These are phyloP conservation scores for Neonothopanus nambi DNA, from an alignment of 1,284 basidiomycete genomes.

Conservation along the genomic window DNA sequence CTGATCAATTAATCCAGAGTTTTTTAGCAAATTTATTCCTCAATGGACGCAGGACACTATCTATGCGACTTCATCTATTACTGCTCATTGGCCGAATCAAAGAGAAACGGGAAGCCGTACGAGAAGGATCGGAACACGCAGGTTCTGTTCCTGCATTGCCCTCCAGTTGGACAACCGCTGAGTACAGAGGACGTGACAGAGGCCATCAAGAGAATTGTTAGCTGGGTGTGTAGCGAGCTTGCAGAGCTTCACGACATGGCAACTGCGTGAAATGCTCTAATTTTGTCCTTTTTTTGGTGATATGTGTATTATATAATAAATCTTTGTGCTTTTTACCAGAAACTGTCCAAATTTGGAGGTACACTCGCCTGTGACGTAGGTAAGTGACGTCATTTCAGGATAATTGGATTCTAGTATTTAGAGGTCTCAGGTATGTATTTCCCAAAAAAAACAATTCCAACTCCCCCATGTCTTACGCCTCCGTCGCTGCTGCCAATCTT, in stretches of 20 bases:
- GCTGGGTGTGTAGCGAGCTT: slow-evolving; percentile 51
- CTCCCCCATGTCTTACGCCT: slow-evolving; percentile 66
- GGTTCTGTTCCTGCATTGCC: slow-evolving; percentile 73
- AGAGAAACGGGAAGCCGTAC: slow-evolving; percentile 51
- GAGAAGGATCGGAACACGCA: slow-evolving; percentile 55
- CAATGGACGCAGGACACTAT: slow-evolving; percentile 76
- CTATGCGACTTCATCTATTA: slow-evolving; percentile 80
- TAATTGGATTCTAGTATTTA: too few relatives aligned
- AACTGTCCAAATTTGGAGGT: not conserved
- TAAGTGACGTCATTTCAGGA: too few relatives aligned
- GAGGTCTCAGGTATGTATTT: too few relatives aligned
- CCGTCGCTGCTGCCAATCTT: slow-evolving; percentile 58
- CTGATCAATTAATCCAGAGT: slow-evolving; percentile 14
- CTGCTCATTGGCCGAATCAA: slow-evolving; percentile 73
- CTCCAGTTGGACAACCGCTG: slow-evolving; percentile 62
- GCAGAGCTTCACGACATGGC: slow-evolving; percentile 14
- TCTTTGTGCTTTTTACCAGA: not conserved
- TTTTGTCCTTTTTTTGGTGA: not conserved
- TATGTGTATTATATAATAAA: not conserved
- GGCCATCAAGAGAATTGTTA: slow-evolving; percentile 57
- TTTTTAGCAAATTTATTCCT: slow-evolving; percentile 62
- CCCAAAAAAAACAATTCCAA: too few relatives aligned
- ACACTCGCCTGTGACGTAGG: not conserved
- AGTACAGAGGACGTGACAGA: slow-evolving; percentile 65
- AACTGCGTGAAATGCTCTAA: not conserved